Evolutionary conservation across 352 stramenopile genomes (phyloP).

Genomic region (Poterioochromonas sp.): DNA sequence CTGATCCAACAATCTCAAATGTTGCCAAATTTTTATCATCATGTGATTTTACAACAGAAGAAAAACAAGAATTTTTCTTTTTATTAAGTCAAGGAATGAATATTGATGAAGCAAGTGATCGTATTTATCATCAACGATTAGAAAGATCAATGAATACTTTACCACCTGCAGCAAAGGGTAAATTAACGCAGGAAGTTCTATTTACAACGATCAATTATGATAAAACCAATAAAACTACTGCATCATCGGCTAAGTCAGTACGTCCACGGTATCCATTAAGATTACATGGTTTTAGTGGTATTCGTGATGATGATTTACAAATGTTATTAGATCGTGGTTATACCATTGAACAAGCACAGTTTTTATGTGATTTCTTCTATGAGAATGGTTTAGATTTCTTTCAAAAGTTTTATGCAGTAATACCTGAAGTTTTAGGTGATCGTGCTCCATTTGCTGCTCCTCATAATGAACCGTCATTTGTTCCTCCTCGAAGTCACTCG

Average conservation of each 20-base stretch:
- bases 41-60: not conserved
- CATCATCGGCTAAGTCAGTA: not conserved
- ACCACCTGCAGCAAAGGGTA: not conserved
- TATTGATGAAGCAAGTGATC: constrained; percentile 21
- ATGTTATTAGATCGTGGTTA: not conserved
- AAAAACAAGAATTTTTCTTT: constrained; percentile 2
- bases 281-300: not conserved
- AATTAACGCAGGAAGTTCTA: too few species aligned
- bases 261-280: not conserved
- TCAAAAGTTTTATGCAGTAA: too few species aligned
- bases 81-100: constrained; percentile 3
- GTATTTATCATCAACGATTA: not conserved
- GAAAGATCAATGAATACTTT: not conserved
- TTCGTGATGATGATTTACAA: not conserved
- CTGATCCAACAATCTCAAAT: not conserved
- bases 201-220: too few species aligned
- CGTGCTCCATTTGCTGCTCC: too few species aligned
- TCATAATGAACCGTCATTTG: too few species aligned
- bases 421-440: too few species aligned
- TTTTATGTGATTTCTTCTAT: not conserved
- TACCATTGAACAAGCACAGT: not conserved
- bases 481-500: too few species aligned
- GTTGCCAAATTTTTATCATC: not conserved
- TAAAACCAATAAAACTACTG: not conserved
- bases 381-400: not conserved